Evolutionary conservation across 1,284 basidiomycete species (phyloP).

Genomic region (Rhodotorula mucilaginosa): DNA sequence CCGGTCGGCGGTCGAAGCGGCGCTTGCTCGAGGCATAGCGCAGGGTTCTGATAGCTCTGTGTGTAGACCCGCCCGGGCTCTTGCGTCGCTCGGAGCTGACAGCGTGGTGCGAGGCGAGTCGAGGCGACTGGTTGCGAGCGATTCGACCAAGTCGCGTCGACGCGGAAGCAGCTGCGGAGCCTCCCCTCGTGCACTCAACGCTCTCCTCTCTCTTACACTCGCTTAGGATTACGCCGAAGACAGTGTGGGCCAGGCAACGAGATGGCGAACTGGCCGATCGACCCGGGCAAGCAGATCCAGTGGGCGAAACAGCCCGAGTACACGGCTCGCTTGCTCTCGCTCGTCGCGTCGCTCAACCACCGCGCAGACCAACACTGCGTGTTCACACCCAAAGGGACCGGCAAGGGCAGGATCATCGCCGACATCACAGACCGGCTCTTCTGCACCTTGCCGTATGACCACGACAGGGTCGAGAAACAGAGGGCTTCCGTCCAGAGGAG

Average conservation of each 20-base stretch:
- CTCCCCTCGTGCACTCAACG: too few species aligned
- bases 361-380: neutral
- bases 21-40: neutral
- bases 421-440: neutral
- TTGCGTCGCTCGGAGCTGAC: too few species aligned
- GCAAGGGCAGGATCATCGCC: neutral
- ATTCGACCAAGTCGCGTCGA: neutral
- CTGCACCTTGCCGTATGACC: neutral
- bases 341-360: neutral
- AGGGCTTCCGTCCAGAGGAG: neutral
- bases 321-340: conserved; percentile 4
- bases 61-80: too few species aligned
- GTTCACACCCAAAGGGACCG: conserved; percentile 1
- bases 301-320: conserved; percentile 5
- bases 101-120: neutral
- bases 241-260: neutral
- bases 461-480: conserved; percentile 7
- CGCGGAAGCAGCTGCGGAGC: too few species aligned
- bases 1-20: neutral
- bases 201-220: neutral
- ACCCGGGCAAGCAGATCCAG: conserved; percentile 11
- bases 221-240: neutral
- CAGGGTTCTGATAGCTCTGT: neutral
- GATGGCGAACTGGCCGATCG: conserved; percentile 4
- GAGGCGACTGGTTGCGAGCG: too few species aligned